phyloP scores from a whole-genome alignment of 2,329 filamentous ascomycete genomes.

The Stagonosporopsis vannaccii region DNA sequence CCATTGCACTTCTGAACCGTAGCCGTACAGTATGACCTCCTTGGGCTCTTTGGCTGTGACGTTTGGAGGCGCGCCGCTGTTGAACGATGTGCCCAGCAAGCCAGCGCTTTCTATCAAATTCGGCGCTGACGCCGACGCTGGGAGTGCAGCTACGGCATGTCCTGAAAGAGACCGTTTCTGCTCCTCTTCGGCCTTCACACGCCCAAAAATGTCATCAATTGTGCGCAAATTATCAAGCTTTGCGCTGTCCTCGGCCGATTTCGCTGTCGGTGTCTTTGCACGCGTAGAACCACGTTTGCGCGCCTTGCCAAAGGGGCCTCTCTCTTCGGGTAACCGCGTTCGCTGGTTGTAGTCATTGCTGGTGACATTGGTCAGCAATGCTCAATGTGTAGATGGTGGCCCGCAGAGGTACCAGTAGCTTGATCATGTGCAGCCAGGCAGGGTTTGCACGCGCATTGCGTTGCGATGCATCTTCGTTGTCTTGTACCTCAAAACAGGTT shows the following conservation, averaged over 20 bases:
- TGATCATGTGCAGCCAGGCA: background rate
- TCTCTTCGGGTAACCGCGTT: slow-evolving; percentile 62
- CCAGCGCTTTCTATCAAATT: slow-evolving; percentile 43
- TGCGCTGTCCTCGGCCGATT: slow-evolving; percentile 63
- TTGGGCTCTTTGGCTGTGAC: slow-evolving; percentile 64
- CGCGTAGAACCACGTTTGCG: slow-evolving; percentile 56
- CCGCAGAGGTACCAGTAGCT: background rate
- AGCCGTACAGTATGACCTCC: slow-evolving; percentile 87
- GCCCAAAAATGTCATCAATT: slow-evolving; percentile 58
- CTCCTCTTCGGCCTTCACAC: slow-evolving; percentile 41
- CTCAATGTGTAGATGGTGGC: background rate
- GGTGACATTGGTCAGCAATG: background rate
- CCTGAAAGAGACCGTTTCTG: slow-evolving; percentile 37
- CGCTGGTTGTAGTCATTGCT: slow-evolving; percentile 56
- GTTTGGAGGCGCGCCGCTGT: slow-evolving; percentile 42
- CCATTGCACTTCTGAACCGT: slow-evolving; percentile 73
- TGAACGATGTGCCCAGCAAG: slow-evolving; percentile 36
- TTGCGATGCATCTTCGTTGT: background rate
- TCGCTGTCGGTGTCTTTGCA: slow-evolving; percentile 65
- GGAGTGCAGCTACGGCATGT: slow-evolving; percentile 30
- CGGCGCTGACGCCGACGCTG: slow-evolving; percentile 41
- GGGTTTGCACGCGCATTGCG: background rate
- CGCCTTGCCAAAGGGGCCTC: slow-evolving; percentile 67
- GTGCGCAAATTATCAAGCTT: slow-evolving; percentile 53
- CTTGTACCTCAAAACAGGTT: background rate